Evolutionary conservation across 1,284 basidiomycete genomes (phyloP).

Genomic region (Ganoderma multipileum): DNA sequence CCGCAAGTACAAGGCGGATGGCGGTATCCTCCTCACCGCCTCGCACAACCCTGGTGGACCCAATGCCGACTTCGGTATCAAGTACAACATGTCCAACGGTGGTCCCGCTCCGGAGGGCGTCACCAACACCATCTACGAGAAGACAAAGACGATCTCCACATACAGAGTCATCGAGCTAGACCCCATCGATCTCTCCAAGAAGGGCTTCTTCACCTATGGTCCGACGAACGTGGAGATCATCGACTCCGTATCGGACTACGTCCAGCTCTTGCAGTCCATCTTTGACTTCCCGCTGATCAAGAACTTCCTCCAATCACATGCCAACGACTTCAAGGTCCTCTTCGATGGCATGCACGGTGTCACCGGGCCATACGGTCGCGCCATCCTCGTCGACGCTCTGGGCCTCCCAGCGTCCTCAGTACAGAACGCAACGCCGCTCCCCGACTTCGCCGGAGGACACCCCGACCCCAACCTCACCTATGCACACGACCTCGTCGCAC

Average conservation of each 20-base stretch:
- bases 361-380: conserved; percentile 94
- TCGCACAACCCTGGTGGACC: conserved; percentile 98
- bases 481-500: conserved; percentile 93
- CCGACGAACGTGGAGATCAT: conserved; percentile 90
- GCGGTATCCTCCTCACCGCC: conserved; percentile 97
- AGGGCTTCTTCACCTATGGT: conserved; percentile 83
- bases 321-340: conserved; percentile 82
- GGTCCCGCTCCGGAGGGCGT: conserved; percentile 96
- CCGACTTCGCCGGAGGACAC: conserved; percentile 97
- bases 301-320: conserved; percentile 80
- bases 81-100: conserved; percentile 98
- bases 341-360: conserved; percentile 98
- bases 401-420: conserved; percentile 83
- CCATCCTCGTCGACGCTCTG: conserved; percentile 87
- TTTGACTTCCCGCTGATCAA: conserved; percentile 97
- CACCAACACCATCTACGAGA: conserved; percentile 93
- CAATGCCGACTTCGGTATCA: conserved; percentile 98
- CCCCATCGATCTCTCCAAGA: conserved; percentile 75
- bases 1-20: conserved; percentile 94
- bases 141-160: conserved; percentile 84
- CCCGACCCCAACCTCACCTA: conserved; percentile 99
- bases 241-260: conserved; percentile 93
- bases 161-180: conserved; percentile 89
- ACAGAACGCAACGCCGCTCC: conserved; percentile 91
- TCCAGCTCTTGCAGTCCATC: conserved; percentile 85